These are phyloP conservation scores for Suillus paluster DNA, from an alignment of 768 basidiomycete species.

Conservation along the genomic window DNA sequence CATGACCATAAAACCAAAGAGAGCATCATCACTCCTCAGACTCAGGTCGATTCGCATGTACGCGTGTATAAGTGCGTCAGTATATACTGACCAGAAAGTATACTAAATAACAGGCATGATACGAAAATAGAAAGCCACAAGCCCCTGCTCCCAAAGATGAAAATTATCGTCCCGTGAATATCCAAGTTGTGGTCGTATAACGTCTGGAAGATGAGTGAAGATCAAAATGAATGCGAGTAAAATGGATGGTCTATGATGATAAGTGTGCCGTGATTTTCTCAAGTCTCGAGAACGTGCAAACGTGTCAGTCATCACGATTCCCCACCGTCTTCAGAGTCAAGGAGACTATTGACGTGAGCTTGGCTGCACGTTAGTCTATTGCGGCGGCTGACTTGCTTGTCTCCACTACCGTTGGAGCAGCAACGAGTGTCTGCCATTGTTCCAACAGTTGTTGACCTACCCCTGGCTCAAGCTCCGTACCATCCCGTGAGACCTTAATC, in stretches of 20 bases:
- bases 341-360: conserved; percentile 6
- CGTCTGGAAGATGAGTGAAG: conserved; percentile 2
- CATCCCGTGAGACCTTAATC: conserved; percentile 84
- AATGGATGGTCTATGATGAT: conserved; percentile 13
- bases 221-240: conserved; percentile 18
- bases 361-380: conserved; percentile 12
- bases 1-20: not conserved
- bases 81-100: not conserved
- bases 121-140: not conserved
- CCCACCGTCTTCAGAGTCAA: not conserved
- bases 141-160: conserved; percentile 13
- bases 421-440: conserved; percentile 59
- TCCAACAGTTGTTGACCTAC: conserved; percentile 71
- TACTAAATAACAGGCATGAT: not conserved
- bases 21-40: not conserved
- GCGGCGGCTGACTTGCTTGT: conserved; percentile 2
- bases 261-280: not conserved
- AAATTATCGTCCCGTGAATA: conserved; percentile 58
- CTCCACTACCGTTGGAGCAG: conserved; percentile 14
- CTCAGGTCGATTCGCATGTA: no score
- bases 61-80: no score
- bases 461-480: conserved; percentile 87
- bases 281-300: not conserved
- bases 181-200: conserved; percentile 44
- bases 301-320: conserved; percentile 3